These are phyloP conservation scores for Starmera amethionina DNA, from an alignment of 805 yeast genomes.

Conservation along the genomic window DNA sequence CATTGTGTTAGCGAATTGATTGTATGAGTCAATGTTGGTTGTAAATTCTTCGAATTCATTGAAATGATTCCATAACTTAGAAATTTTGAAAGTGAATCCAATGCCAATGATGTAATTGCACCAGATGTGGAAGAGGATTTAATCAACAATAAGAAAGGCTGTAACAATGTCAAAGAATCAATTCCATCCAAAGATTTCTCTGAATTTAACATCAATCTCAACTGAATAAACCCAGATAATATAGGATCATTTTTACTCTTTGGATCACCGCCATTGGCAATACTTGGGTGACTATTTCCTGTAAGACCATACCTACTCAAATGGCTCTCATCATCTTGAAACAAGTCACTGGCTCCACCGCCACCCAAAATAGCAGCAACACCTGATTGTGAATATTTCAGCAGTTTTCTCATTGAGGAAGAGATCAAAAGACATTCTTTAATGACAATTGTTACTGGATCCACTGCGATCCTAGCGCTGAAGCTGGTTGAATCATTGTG, in stretches of 20 bases:
- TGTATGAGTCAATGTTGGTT: constrained; percentile 51
- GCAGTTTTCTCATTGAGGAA: constrained; percentile 82
- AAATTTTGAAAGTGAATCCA: constrained; percentile 66
- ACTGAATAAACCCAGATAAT: constrained; percentile 67
- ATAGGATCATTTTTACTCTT: constrained; percentile 45
- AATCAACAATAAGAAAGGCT: constrained; percentile 79
- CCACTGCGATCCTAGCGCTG: constrained; percentile 33
- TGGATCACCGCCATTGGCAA: constrained; percentile 3
- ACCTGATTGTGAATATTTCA: constrained; percentile 66
- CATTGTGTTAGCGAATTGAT: constrained; percentile 75
- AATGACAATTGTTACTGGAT: constrained; percentile 73
- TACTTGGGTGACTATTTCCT: constrained; percentile 1
- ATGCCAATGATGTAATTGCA: constrained; percentile 70
- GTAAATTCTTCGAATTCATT: constrained; percentile 41
- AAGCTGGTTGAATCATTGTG: not conserved
- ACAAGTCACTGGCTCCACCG: constrained; percentile 34
- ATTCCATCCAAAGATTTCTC: constrained; percentile 41
- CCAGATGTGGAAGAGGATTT: constrained; percentile 84
- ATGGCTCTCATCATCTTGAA: constrained; percentile 31
- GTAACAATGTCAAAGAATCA: constrained; percentile 65
- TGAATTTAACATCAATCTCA: constrained; percentile 61
- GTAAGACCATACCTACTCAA: constrained; percentile 18
- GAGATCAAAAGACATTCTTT: constrained; percentile 83
- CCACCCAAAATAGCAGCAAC: constrained; percentile 82
- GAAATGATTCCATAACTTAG: constrained; percentile 61